A percentile compares a stretch with the other conserved stretches of the same genome.
phyloP scores from a whole-genome alignment of 192 early-diverging fungal genomes.

The Coemansia sp. region DNA sequence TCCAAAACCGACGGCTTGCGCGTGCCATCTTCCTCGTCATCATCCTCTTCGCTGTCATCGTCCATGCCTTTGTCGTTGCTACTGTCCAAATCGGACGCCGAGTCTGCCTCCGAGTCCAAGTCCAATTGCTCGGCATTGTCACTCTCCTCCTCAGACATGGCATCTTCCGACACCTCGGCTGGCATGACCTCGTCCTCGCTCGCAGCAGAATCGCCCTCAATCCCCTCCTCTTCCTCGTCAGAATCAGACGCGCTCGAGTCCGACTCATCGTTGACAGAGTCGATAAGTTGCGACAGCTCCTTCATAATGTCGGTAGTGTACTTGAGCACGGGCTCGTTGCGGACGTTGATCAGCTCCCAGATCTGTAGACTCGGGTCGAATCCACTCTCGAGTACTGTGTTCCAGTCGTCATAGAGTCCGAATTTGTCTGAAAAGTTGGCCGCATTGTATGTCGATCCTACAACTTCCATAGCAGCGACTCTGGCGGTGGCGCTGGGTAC shows the following conservation, averaged over 20 bases:
- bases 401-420: constrained; percentile 50
- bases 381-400: constrained; percentile 30
- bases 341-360: constrained; percentile 90
- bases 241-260: constrained; percentile 33
- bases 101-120: constrained; percentile 37
- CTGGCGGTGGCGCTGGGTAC: constrained; percentile 32
- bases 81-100: constrained; percentile 32
- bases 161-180: constrained; percentile 13
- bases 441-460: constrained; percentile 44
- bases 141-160: constrained; percentile 14
- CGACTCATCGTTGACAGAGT: constrained; percentile 38
- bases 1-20: constrained; percentile 57
- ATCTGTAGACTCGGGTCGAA: constrained; percentile 71
- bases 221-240: constrained; percentile 39
- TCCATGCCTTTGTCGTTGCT: constrained; percentile 43
- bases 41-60: constrained; percentile 45
- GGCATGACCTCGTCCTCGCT: constrained; percentile 29
- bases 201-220: constrained; percentile 12
- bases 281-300: constrained; percentile 51
- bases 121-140: constrained; percentile 45
- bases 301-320: constrained; percentile 57
- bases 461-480: constrained; percentile 45
- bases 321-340: constrained; percentile 77
- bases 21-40: constrained; percentile 24
- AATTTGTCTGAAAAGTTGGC: constrained; percentile 45